Percentiles rank a stretch among this genome's conserved stretches.
Evolutionary conservation across 805 yeast species (phyloP).

Genomic region (Lachancea sp.): DNA sequence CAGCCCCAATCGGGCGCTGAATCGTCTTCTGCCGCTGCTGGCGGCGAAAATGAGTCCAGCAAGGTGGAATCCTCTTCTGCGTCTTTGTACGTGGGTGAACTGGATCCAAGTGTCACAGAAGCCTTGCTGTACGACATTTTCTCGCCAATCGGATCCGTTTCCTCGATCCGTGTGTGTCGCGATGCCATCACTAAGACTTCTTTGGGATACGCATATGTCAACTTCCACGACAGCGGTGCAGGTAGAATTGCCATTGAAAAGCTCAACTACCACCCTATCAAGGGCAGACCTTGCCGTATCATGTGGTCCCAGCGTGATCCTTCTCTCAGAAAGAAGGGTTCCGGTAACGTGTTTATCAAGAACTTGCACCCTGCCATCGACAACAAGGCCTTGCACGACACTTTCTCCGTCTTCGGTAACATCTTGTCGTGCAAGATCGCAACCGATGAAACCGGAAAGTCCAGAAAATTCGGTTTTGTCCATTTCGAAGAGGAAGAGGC

Average conservation of each 20-base stretch:
- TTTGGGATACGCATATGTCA: conserved; percentile 96
- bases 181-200: conserved; percentile 96
- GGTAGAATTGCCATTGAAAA: conserved; percentile 93
- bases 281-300: conserved; percentile 96
- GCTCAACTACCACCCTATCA: conserved; percentile 87
- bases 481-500: conserved; percentile 92
- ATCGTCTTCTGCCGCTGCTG: conserved; percentile 22
- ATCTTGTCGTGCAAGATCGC: conserved; percentile 97
- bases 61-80: conserved; percentile 57
- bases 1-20: conserved; percentile 22
- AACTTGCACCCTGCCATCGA: conserved; percentile 97
- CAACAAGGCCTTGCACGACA: conserved; percentile 97
- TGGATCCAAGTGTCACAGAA: conserved; percentile 87
- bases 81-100: conserved; percentile 95
- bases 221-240: conserved; percentile 82
- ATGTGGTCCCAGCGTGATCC: conserved; percentile 99
- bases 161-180: conserved; percentile 97
- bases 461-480: conserved; percentile 96
- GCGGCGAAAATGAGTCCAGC: conserved; percentile 31
- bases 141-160: conserved; percentile 89
- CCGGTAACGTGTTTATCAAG: conserved; percentile 96
- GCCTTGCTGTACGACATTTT: conserved; percentile 91
- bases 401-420: conserved; percentile 93
- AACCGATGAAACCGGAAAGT: conserved; percentile 81
- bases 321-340: conserved; percentile 86